A percentile compares a stretch with the other conserved stretches of the same genome.
Evolutionary conservation across 169 alveolate genomes (phyloP).

Genomic region (Cryptosporidium sp.): DNA sequence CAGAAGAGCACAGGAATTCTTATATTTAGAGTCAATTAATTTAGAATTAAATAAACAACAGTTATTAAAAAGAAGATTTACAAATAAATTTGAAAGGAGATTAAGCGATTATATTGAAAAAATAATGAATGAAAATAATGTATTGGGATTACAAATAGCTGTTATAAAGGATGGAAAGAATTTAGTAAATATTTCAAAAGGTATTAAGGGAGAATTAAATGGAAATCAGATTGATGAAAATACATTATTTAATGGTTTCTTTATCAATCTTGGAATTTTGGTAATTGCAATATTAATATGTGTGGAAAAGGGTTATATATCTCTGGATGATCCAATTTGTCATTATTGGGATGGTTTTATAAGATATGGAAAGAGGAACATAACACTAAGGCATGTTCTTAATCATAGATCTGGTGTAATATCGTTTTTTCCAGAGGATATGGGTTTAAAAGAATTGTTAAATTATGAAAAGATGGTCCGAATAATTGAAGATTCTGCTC

Average conservation of each 20-base stretch:
- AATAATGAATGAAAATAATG: not conserved
- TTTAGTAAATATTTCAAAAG: slow-evolving; percentile 76
- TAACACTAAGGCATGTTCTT: slow-evolving; percentile 78
- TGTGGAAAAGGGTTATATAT: slow-evolving; percentile 76
- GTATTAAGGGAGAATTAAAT: slow-evolving; percentile 78
- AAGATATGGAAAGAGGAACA: slow-evolving; percentile 79
- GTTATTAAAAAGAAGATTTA: not conserved
- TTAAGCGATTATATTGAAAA: slow-evolving; percentile 5
- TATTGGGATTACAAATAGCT: slow-evolving; percentile 81
- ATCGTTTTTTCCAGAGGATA: slow-evolving; percentile 80
- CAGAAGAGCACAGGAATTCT: slow-evolving; percentile 80
- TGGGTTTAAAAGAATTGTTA: slow-evolving; percentile 73
- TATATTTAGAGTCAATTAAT: slow-evolving; percentile 12
- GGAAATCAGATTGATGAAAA: slow-evolving; percentile 3
- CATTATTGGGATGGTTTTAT: slow-evolving; percentile 83
- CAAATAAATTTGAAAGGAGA: slow-evolving; percentile 31
- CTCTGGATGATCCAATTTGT: slow-evolving; percentile 79
- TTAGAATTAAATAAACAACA: not conserved
- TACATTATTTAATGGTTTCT: slow-evolving; percentile 45
- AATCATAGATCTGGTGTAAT: slow-evolving; percentile 78
- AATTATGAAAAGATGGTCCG: slow-evolving; percentile 73
- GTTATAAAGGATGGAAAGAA: slow-evolving; percentile 77
- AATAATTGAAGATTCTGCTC: slow-evolving; percentile 78
- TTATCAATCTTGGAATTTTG: slow-evolving; percentile 76
- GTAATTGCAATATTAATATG: slow-evolving; percentile 80